phyloP scores from a whole-genome alignment of 345 rosid species.

The Hypericum androsaemum region DNA sequence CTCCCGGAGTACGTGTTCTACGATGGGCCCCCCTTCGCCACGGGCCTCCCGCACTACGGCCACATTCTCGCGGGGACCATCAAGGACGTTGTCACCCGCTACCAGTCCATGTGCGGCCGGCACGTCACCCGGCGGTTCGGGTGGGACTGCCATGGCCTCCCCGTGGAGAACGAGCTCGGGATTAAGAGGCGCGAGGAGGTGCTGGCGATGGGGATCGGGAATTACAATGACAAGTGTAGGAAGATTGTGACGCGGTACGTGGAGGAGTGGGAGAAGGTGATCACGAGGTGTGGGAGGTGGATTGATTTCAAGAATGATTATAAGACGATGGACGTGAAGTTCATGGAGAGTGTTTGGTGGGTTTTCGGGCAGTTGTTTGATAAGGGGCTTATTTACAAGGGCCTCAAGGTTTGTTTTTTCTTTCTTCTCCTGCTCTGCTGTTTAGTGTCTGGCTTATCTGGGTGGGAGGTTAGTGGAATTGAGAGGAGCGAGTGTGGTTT shows the following conservation, averaged over 20 bases:
- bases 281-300: conserved; percentile 86
- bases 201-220: conserved; percentile 62
- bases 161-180: conserved; percentile 74
- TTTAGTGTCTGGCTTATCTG: too few relatives aligned
- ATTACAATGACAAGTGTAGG: conserved; percentile 86
- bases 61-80: conserved; percentile 97
- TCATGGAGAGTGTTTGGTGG: conserved; percentile 98
- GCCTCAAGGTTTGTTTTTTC: conserved; percentile 64
- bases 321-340: conserved; percentile 82
- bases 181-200: conserved; percentile 64
- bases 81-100: conserved; percentile 86
- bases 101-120: conserved; percentile 78
- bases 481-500: too few relatives aligned
- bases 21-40: conserved; percentile 98
- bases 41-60: conserved; percentile 95
- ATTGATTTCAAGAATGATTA: conserved; percentile 83
- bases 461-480: too few relatives aligned
- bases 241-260: conserved; percentile 80
- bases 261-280: conserved; percentile 75
- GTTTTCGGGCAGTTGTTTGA: conserved; percentile 66
- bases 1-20: conserved; percentile 79
- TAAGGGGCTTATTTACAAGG: conserved; percentile 74
- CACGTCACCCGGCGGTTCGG: conserved; percentile 96
- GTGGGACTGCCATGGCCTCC: conserved; percentile 98
- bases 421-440: background rate